Conservation (phyloP, 192 early-diverging fungal genomes). For the Obelidium mucronatum region DNA sequence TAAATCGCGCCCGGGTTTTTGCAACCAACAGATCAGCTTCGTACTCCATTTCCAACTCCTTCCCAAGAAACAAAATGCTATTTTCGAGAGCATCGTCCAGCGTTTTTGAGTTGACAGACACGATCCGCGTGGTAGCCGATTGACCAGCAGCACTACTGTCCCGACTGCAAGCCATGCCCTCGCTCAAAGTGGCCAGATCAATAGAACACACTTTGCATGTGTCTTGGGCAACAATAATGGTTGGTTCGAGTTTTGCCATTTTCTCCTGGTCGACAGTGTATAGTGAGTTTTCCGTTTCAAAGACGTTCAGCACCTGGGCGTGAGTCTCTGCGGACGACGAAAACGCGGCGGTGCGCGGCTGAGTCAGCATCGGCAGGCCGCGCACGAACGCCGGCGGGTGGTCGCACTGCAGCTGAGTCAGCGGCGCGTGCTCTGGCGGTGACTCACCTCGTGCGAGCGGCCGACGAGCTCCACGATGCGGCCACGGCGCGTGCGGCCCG, state of each 20-base stretch:
- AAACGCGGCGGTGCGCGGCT: neutral
- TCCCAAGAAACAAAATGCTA: slow-evolving; percentile 33
- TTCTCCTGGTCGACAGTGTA: slow-evolving; percentile 41
- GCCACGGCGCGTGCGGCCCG: neutral
- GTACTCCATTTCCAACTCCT: slow-evolving; percentile 29
- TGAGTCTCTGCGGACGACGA: neutral
- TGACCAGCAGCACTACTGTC: slow-evolving; percentile 18
- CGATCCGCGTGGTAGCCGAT: neutral
- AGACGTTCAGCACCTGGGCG: slow-evolving; percentile 16
- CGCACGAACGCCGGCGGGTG: slow-evolving; percentile 1
- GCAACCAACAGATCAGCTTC: slow-evolving; percentile 20
- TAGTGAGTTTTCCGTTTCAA: slow-evolving; percentile 27
- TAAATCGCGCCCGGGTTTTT: neutral
- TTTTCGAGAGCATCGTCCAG: slow-evolving; percentile 41
- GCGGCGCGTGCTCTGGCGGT: neutral
- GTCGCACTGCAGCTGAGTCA: slow-evolving; percentile 2
- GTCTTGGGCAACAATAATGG: slow-evolving; percentile 45
- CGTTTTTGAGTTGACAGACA: slow-evolving; percentile 40
- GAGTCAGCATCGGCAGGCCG: neutral
- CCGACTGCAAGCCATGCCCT: neutral
- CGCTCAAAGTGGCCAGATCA: slow-evolving; percentile 48
- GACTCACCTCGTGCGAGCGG: slow-evolving; percentile 6
- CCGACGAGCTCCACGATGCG: slow-evolving; percentile 4
- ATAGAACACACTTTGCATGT: slow-evolving; percentile 50
- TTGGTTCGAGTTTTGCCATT: slow-evolving; percentile 33